Percentiles rank a stretch among this genome's conserved stretches.
Evolutionary conservation across 2,329 filamentous ascomycete genomes (phyloP).

Genomic region (Fusarium succisae): DNA sequence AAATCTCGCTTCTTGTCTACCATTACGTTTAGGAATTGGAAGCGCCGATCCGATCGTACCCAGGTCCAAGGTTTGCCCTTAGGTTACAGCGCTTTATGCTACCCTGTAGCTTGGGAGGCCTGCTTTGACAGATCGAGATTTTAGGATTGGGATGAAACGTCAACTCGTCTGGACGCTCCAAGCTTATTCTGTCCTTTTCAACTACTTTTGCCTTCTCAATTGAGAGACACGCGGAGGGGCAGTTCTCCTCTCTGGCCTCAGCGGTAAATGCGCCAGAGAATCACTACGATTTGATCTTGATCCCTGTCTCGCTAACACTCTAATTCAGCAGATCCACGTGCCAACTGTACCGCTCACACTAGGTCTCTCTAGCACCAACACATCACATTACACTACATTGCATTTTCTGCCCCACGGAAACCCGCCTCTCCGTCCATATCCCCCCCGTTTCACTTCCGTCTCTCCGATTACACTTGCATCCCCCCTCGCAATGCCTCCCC

Average conservation of each 20-base stretch:
- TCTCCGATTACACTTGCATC: constrained; percentile 23
- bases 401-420: background rate
- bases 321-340: background rate
- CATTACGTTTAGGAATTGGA: background rate
- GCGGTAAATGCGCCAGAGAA: background rate
- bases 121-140: background rate
- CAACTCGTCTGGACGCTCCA: background rate
- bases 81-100: background rate
- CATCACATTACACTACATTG: background rate
- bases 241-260: background rate
- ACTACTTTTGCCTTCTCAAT: background rate
- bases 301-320: background rate
- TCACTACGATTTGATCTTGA: background rate
- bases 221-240: background rate
- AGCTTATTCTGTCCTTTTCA: background rate
- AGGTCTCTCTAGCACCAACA: background rate
- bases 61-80: background rate
- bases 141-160: background rate
- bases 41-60: background rate
- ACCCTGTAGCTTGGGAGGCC: background rate
- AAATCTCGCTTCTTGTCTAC: background rate
- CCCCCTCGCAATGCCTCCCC: constrained; percentile 26
- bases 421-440: constrained; percentile 3
- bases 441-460: constrained; percentile 15
- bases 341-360: background rate